Evolutionary conservation across 148 eudicot species (phyloP), one percentile per base, ranked within the genome.

Genomic region (Polygonum aviculare): DNA sequence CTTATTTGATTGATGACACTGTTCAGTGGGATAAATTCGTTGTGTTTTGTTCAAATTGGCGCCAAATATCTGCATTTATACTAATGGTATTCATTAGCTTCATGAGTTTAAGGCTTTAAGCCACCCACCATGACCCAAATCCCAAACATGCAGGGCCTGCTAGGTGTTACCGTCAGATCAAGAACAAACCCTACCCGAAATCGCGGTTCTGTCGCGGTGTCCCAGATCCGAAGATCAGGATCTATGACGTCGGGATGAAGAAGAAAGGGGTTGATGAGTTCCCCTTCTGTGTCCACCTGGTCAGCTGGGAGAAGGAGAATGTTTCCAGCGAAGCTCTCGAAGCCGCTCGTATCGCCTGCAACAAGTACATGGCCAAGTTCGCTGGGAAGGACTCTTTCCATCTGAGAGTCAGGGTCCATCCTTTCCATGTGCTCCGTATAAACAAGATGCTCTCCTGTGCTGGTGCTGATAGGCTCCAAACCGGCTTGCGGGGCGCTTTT

Each of bases 371-470:
- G 90, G 80, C 90, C 3, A 87, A 87, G 74, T 83, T 67, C 78
- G 90, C 90, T 52, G 90, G 90, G 3, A 87, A 87, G 75, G 90
- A 87, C 70, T 83, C 90, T 11, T 87, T 87, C 73, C 90, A 87
- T 77, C 69, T 87, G 41, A 81, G 90, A 75, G 90, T 87, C 3
- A 82, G 90, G 74, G 90, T 87, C 18, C 90, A 87, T 70, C 90
- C 90, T 2, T 87, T 88, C 86, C 90, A 88, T 79, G 90, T 88
- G 47, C 79, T 88, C 55, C 87, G 90, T 69, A 88, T 88, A 16
- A 88, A 88, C 79, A 88, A 88, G 83, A 88, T 88, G 90, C 80
- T 88, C 71, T 88, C 90, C 11, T 87, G 90, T 82, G 90, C 90
- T 74, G 90, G 90, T 3, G 90, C 90, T 80, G 90, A 87, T 85